Evolutionary conservation across 768 basidiomycete species (phyloP), one percentile per base, ranked within the genome.

Genomic region (Serpula lacrymans): DNA sequence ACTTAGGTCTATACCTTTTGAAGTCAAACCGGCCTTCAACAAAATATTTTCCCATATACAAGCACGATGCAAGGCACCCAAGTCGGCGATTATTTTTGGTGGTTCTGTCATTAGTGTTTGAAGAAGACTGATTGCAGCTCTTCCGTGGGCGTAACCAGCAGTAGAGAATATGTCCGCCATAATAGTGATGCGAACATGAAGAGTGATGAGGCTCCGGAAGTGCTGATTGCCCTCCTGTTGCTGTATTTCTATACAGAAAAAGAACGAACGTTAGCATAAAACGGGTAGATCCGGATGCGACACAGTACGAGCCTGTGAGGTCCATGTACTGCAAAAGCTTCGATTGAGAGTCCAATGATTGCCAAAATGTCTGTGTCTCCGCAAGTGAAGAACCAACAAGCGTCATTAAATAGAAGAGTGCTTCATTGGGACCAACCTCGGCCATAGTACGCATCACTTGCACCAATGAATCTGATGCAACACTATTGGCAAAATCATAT

Each of bases 391-490:
- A 67, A 39, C 78, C 77, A 8, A 92, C 86, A 16, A 88, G 72
- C 44, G 74, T 72, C 12, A 84, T 69, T 39, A 95, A 70, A 47
- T 86, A 78, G 18, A 70, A 64, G 21, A 94, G 70, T 2, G 89
- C 86, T 48, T 86, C 84, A 41, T 70, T 77, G 0, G 87, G 81
- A n/a, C 86, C 77, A 23, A 84, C 83, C 54, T 97, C 94, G 9
- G 84, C 82, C 75, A 97, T 82, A 8, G 88, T 86, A 9, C 90
- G 80, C 64, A 95, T 80, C 35, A 93, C 85, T 57, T 89, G 85
- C 11, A 92, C 84, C 55, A 96, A 75, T 0, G 91, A 86, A 56
- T 89, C 87, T 18, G 91, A 90, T 2, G 87, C 81, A 22, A 85
- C 79, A 40, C 88, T 87, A 50, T 82, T 84, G 13, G 85, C 83